Conservation (phyloP, 345 rosid species). For the Populus alba region DNA sequence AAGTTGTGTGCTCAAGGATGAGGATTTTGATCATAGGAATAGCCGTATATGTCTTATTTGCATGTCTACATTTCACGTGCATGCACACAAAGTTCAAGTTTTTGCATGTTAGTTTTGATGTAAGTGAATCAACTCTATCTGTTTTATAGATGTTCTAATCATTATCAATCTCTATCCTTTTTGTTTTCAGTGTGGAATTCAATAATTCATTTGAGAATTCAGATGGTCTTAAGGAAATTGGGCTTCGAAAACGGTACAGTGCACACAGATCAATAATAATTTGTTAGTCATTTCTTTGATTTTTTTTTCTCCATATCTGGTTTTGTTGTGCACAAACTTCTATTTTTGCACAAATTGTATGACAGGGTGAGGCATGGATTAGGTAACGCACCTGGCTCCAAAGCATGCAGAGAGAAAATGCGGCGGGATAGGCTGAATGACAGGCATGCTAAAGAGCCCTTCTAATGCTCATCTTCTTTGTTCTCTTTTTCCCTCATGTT, state of each 20-base stretch:
- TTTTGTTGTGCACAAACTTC: not conserved
- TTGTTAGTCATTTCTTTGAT: not conserved
- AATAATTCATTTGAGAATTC: constrained; percentile 35
- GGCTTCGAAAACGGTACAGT: constrained; percentile 38
- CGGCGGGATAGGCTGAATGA: constrained; percentile 27
- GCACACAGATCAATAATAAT: not conserved
- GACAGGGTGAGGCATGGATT: constrained; percentile 21
- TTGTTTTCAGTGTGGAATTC: constrained; percentile 28
- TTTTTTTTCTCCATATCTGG: not conserved
- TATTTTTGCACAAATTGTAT: not conserved
- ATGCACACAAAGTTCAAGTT: not conserved
- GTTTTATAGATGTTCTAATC: not conserved
- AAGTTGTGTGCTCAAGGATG: not conserved
- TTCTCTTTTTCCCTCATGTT: not conserved
- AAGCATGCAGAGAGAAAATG: constrained; percentile 29
- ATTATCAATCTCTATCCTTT: not conserved
- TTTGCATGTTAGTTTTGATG: not conserved
- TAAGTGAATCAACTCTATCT: not conserved
- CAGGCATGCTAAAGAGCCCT: constrained; percentile 16
- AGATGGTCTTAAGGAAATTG: constrained; percentile 27
- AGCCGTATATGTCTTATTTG: too few relatives aligned
- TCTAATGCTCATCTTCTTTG: not conserved
- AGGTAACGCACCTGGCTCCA: constrained; percentile 12
- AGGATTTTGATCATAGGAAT: not conserved
- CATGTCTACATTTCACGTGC: not conserved